Conservation (phyloP, 495 filamentous ascomycete genomes). For the Echria macrotheca region DNA sequence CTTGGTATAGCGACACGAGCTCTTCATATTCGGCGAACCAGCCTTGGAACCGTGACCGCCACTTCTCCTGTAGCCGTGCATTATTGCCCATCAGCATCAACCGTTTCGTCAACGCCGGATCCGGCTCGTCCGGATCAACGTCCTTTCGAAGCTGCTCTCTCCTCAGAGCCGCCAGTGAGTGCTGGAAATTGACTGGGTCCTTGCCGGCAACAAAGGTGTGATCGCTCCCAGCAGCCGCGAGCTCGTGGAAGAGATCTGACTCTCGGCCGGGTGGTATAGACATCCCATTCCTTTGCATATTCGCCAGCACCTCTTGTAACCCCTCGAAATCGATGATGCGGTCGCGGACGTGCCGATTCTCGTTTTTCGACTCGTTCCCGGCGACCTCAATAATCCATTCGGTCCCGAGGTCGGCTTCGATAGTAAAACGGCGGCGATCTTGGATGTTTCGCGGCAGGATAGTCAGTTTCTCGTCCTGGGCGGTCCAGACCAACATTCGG, state of each 20-base stretch:
- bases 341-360: conserved; percentile 25
- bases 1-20: not conserved
- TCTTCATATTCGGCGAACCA: too few relatives aligned
- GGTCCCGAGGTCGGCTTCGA: conserved; percentile 53
- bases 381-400: conserved; percentile 43
- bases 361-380: conserved; percentile 18
- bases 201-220: too few relatives aligned
- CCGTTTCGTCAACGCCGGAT: too few relatives aligned
- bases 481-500: conserved; percentile 62
- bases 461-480: conserved; percentile 46
- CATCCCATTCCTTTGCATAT: conserved; percentile 33
- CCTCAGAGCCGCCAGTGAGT: too few relatives aligned
- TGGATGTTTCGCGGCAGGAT: conserved; percentile 47
- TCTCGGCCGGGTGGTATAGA: conserved; percentile 25
- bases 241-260: conserved; percentile 23
- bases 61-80: too few relatives aligned
- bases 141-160: too few relatives aligned
- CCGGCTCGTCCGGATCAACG: too few relatives aligned
- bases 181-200: too few relatives aligned
- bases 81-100: too few relatives aligned
- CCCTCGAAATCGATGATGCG: conserved; percentile 30
- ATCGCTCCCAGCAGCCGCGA: not conserved
- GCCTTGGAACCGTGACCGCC: too few relatives aligned
- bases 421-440: conserved; percentile 45
- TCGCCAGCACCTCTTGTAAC: conserved; percentile 14